Base-by-base conservation (phyloP, 371 early-diverging fungal genomes). In the Syncephalastrum racemosum region DNA sequence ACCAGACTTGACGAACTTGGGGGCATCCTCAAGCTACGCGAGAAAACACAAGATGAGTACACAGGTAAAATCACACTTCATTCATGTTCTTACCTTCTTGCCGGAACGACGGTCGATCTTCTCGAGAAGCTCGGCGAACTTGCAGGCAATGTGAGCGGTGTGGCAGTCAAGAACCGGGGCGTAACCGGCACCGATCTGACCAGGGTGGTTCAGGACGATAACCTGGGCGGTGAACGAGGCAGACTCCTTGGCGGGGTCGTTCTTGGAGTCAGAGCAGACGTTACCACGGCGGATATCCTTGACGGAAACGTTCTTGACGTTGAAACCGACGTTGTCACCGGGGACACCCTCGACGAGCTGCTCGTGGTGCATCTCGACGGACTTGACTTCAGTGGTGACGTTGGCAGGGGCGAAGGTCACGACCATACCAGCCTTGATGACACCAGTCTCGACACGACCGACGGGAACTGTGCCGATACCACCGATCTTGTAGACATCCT, bases 301-400 rank as follows among this genome's bases (percentile, higher is more conserved):
- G 81, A 92, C 91, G 64, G 93, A 92, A 56, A 94, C 93, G 90
- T 93, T 92, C 92, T 93, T 94, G 80, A 96, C 91, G 92, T 94
- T 94, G 92, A 97, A 94, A 71, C 95, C 95, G 67, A 96, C 95
- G 88, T 94, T 95, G 90, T 97, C 98, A 70, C 98, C 98, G 76
- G 98, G 94, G 50, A 87, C 74, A 86, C 95, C 98, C 84, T 95
- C 87, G 63, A 72, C 71, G 67, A 95, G 86, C 66, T 84, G 81
- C 82, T 96, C 94, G 93, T 96, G 94, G 83, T 96, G 97, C 97
- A 96, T 97, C 85, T 96, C 96, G 66, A 97, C 94, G 82, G 96
- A 95, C 88, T 93, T 94, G 82, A 95, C 98, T 85, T 95, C 94
- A 85, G 94, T 92, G 79, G 92, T 81, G 67, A 94, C 87, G 69